Conservation (phyloP, 257 asterid genomes). For the Salvia splendens region DNA sequence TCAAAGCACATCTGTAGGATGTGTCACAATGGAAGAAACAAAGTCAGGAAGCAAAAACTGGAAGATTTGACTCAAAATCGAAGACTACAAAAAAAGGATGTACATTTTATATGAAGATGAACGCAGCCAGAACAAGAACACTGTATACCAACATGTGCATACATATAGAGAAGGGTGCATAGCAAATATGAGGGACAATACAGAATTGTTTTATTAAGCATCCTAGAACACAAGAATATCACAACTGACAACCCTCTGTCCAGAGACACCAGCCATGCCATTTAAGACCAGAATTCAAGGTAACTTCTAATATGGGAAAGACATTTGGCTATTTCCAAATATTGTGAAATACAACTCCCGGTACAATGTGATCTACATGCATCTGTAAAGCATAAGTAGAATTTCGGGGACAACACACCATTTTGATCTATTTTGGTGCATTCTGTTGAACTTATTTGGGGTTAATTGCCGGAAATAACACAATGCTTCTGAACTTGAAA, state of each 20-base stretch:
- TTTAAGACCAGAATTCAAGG: not conserved
- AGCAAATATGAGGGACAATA: not conserved
- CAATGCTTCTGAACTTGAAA: too few relatives aligned
- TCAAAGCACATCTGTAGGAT: constrained; percentile 73
- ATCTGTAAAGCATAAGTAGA: not conserved
- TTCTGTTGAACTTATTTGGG: too few relatives aligned
- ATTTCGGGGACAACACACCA: not conserved
- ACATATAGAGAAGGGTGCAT: not conserved
- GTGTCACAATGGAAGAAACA: constrained; percentile 22
- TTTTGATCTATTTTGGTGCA: not conserved
- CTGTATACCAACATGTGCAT: too few relatives aligned
- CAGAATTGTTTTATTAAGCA: not conserved
- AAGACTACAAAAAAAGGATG: not conserved
- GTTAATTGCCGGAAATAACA: too few relatives aligned
- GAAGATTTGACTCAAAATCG: not conserved
- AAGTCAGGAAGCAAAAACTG: constrained; percentile 18
- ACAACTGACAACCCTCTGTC: not conserved
- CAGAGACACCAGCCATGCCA: not conserved
- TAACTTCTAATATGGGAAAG: not conserved
- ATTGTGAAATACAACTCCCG: not conserved
- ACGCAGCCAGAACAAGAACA: not conserved
- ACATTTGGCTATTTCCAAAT: not conserved
- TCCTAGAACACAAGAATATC: not conserved
- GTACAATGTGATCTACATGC: not conserved
- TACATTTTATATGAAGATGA: not conserved